Evolutionary conservation across 164 flowering plant genomes (phyloP).

Genomic region (Umbilicus rupestris): DNA sequence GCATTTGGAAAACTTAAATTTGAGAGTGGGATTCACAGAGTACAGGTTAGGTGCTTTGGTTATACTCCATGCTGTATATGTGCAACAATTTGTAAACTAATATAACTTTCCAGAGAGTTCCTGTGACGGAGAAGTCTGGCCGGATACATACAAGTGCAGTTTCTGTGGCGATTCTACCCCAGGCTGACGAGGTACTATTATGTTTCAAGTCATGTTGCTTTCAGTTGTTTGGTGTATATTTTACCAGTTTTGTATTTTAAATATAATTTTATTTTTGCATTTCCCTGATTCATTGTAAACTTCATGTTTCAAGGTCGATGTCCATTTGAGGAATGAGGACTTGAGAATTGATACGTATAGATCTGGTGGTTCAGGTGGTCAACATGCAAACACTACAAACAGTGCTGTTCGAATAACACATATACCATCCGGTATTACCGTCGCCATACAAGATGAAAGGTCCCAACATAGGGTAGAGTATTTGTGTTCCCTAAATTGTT

Average conservation of each 20-base stretch:
- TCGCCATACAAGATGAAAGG: slow-evolving; percentile 88
- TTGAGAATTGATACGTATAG: slow-evolving; percentile 85
- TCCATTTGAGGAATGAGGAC: slow-evolving; percentile 79
- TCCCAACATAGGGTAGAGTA: slow-evolving; percentile 83
- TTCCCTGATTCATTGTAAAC: not conserved
- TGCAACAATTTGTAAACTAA: not conserved
- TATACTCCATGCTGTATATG: not conserved
- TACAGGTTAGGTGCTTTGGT: slow-evolving; percentile 44
- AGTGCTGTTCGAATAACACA: slow-evolving; percentile 97
- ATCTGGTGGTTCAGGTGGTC: slow-evolving; percentile 98
- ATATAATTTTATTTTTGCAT: not conserved
- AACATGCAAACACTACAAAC: slow-evolving; percentile 95
- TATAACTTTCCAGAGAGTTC: slow-evolving; percentile 13
- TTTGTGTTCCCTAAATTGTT: not conserved
- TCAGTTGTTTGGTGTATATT: not conserved
- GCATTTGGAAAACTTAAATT: slow-evolving; percentile 87
- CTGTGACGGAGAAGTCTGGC: slow-evolving; percentile 89
- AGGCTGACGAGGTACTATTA: slow-evolving; percentile 21
- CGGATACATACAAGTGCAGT: slow-evolving; percentile 98
- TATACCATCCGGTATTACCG: slow-evolving; percentile 63
- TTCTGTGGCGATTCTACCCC: slow-evolving; percentile 95
- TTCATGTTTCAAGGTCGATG: slow-evolving; percentile 68
- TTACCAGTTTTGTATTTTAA: not conserved
- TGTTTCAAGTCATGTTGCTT: not conserved
- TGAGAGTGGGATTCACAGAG: slow-evolving; percentile 98